These are phyloP conservation scores for Aureobasidium namibiae DNA, from an alignment of 2,329 filamentous ascomycete species.

Conservation along the genomic window DNA sequence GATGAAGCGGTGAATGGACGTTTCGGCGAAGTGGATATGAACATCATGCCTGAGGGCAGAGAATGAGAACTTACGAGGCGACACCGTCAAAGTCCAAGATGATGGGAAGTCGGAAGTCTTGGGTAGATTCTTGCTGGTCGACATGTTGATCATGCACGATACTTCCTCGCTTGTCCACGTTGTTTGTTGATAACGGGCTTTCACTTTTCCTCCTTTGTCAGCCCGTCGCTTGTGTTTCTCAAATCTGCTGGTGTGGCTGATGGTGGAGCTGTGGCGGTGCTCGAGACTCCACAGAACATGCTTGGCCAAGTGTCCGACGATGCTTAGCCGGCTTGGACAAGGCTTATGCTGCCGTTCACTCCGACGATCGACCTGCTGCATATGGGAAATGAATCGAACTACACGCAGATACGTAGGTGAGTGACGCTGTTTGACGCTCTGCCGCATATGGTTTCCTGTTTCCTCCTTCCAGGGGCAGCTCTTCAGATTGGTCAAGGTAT, in stretches of 20 bases:
- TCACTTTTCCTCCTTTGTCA: background rate
- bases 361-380: too few relatives aligned
- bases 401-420: background rate
- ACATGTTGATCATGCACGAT: background rate
- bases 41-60: background rate
- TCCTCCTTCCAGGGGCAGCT: background rate
- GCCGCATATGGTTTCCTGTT: background rate
- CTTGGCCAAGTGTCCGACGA: too few relatives aligned
- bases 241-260: background rate
- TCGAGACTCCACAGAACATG: background rate
- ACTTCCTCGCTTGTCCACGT: background rate
- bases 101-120: constrained; percentile 34
- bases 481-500: background rate
- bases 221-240: background rate
- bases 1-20: background rate
- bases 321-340: background rate
- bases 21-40: background rate
- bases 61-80: constrained; percentile 33
- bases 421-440: background rate
- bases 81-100: constrained; percentile 33
- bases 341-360: too few relatives aligned
- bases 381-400: too few relatives aligned
- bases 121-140: constrained; percentile 29
- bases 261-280: background rate
- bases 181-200: background rate